Percentiles rank a stretch among this genome's conserved stretches.
Evolutionary conservation across 306 rosid species (phyloP).

Genomic region (Prunus mongolica): DNA sequence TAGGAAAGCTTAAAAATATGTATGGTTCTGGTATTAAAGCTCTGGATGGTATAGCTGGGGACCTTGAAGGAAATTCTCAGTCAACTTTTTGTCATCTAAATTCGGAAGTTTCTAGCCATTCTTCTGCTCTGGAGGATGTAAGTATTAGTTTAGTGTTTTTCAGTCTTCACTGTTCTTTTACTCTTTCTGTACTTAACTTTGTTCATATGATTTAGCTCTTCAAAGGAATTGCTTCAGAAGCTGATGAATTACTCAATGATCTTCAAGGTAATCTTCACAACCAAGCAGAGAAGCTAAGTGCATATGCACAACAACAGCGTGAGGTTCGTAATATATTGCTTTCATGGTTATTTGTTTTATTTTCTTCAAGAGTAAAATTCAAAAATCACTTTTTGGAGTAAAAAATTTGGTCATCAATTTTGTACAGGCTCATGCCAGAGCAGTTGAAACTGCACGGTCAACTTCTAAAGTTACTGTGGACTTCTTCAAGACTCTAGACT

Average conservation of each 20-base stretch:
- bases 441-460: slow-evolving; percentile 76
- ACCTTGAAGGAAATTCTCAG: slow-evolving; percentile 78
- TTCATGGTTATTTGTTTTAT: not conserved
- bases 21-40: slow-evolving; percentile 82
- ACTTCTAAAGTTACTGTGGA: slow-evolving; percentile 81
- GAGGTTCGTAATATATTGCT: slow-evolving; percentile 47
- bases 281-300: slow-evolving; percentile 80
- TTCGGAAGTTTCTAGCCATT: slow-evolving; percentile 86
- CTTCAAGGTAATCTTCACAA: slow-evolving; percentile 85
- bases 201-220: slow-evolving; percentile 65
- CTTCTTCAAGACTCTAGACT: slow-evolving; percentile 78
- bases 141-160: slow-evolving; percentile 25
- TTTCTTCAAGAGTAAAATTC: slow-evolving; percentile 10
- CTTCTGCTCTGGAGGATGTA: slow-evolving; percentile 87
- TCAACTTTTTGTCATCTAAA: slow-evolving; percentile 75
- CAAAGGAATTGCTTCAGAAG: slow-evolving; percentile 91
- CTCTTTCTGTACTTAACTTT: slow-evolving; percentile 28
- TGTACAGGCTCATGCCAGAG: slow-evolving; percentile 88
- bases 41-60: slow-evolving; percentile 73
- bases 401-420: slow-evolving; percentile 2
- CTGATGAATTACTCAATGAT: slow-evolving; percentile 76
- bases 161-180: not conserved
- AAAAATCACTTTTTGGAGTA: slow-evolving; percentile 2
- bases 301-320: slow-evolving; percentile 88
- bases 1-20: slow-evolving; percentile 67